Conservation (phyloP, 805 yeast genomes). For the Cyberlindnera amylophila region DNA sequence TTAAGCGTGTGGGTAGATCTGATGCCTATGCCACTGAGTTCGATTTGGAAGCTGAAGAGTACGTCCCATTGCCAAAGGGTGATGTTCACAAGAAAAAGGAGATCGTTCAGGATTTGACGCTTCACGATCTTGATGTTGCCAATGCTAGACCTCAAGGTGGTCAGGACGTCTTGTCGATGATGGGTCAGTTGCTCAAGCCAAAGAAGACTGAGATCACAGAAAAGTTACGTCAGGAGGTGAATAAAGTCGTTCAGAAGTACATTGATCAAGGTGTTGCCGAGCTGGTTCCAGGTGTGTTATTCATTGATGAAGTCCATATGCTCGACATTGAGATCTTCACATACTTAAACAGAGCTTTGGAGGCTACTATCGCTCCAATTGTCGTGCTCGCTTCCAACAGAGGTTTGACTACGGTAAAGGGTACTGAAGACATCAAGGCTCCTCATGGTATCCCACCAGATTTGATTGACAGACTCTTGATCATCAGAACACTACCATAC, state of each 20-base stretch:
- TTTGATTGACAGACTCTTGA: slow-evolving; percentile 83
- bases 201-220: slow-evolving; percentile 96
- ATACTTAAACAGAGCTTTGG: slow-evolving; percentile 89
- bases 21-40: slow-evolving; percentile 98
- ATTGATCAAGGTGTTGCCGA: slow-evolving; percentile 98
- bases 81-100: slow-evolving; percentile 98
- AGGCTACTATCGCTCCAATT: slow-evolving; percentile 86
- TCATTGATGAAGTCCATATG: slow-evolving; percentile 98
- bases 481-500: slow-evolving; percentile 91
- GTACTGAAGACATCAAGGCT: slow-evolving; percentile 77
- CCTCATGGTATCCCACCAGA: slow-evolving; percentile 99
- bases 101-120: slow-evolving; percentile 93
- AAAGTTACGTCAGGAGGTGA: slow-evolving; percentile 87
- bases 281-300: slow-evolving; percentile 94
- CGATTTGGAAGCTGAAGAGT: slow-evolving; percentile 97
- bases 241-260: slow-evolving; percentile 92
- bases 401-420: slow-evolving; percentile 88
- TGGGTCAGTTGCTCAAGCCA: slow-evolving; percentile 96
- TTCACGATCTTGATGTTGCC: slow-evolving; percentile 95
- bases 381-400: slow-evolving; percentile 95
- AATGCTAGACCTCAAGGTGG: slow-evolving; percentile 97
- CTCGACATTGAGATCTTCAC: slow-evolving; percentile 96
- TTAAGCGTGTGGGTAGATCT: slow-evolving; percentile 95
- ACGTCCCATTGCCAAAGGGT: slow-evolving; percentile 97
- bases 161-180: slow-evolving; percentile 91